Evolutionary conservation across 2,329 filamentous ascomycete species (phyloP).

Genomic region (Trichoderma sp.): DNA sequence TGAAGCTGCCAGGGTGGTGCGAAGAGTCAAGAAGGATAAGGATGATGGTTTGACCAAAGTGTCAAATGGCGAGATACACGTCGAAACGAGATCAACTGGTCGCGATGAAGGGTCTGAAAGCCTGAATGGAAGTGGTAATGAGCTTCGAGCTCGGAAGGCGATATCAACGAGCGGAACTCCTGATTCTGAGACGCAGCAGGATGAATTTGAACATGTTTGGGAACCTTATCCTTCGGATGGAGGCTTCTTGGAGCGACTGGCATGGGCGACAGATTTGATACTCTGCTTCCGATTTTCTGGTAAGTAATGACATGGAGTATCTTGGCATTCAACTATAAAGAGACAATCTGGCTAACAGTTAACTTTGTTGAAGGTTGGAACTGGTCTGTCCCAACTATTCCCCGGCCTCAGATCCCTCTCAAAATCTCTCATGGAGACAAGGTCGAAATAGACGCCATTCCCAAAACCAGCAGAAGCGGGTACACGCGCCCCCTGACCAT

Average conservation of each 20-base stretch:
- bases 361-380: slow-evolving; percentile 58
- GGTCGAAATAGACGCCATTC: slow-evolving; percentile 49
- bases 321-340: neutral
- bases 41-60: neutral
- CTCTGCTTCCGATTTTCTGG: slow-evolving; percentile 59
- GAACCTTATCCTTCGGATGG: slow-evolving; percentile 59
- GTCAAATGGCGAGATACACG: neutral
- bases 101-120: neutral
- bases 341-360: neutral
- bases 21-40: slow-evolving; percentile 36
- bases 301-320: slow-evolving; percentile 36
- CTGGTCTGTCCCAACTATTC: slow-evolving; percentile 56
- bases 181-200: no score
- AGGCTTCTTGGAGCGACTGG: slow-evolving; percentile 53
- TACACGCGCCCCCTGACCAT: slow-evolving; percentile 50
- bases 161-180: neutral
- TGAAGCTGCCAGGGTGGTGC: slow-evolving; percentile 57
- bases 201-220: slow-evolving; percentile 59
- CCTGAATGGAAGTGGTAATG: neutral
- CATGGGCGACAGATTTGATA: slow-evolving; percentile 61
- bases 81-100: neutral
- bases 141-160: neutral
- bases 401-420: slow-evolving; percentile 49
- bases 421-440: slow-evolving; percentile 41
- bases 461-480: slow-evolving; percentile 50